Evolutionary conservation across 2,329 filamentous ascomycete species (phyloP).

Genomic region (Aspergillus piperis): DNA sequence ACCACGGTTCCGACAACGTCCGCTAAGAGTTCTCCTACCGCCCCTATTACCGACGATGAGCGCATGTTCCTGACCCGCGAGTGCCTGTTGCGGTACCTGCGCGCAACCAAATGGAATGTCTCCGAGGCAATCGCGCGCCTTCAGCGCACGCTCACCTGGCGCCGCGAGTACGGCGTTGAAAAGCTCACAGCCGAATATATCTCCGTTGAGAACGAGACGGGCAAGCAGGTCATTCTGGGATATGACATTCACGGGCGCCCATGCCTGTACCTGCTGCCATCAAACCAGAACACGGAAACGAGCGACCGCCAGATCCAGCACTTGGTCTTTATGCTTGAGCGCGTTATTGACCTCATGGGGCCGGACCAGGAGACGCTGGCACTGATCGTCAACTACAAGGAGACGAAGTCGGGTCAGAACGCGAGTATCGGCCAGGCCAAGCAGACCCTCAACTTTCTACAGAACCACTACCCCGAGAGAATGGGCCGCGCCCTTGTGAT

Average conservation of each 20-base stretch:
- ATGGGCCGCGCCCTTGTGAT: conserved; percentile 86
- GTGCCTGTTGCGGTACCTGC: conserved; percentile 87
- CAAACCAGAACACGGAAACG: conserved; percentile 86
- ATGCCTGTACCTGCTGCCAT: conserved; percentile 87
- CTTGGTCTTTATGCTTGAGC: conserved; percentile 93
- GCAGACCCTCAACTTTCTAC: conserved; percentile 85
- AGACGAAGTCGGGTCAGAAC: conserved; percentile 72
- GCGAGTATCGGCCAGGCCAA: conserved; percentile 75
- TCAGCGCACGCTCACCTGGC: conserved; percentile 79
- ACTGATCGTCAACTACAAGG: conserved; percentile 88
- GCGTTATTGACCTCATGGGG: conserved; percentile 82
- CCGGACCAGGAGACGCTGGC: conserved; percentile 83
- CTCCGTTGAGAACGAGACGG: conserved; percentile 90
- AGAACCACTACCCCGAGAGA: conserved; percentile 93
- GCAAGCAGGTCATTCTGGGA: conserved; percentile 87
- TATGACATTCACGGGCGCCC: conserved; percentile 85
- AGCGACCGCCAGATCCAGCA: conserved; percentile 88
- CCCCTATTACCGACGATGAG: conserved; percentile 75
- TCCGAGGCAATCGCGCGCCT: conserved; percentile 76
- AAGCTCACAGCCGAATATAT: conserved; percentile 78
- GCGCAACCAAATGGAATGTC: conserved; percentile 87
- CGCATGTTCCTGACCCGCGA: conserved; percentile 89
- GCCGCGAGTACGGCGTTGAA: conserved; percentile 83
- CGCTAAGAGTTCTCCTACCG: conserved; percentile 58
- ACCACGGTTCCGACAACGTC: conserved; percentile 66